Percentiles rank a stretch among this genome's conserved stretches.
Conservation (phyloP, 306 rosid genomes). For the Casuarina glauca region DNA sequence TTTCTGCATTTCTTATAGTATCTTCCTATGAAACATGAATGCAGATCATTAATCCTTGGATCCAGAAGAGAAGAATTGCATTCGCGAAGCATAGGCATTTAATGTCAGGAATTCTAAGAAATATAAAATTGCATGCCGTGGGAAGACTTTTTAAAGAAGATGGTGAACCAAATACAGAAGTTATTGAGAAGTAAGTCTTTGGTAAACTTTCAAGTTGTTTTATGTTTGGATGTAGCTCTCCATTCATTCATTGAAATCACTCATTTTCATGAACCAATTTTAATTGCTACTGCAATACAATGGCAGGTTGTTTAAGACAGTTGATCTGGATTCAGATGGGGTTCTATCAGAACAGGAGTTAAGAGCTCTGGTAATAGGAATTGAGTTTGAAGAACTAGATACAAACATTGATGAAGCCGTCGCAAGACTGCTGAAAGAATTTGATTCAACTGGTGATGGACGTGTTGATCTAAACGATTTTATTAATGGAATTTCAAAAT, state of each 20-base stretch:
- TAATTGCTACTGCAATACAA: neutral
- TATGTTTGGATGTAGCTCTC: neutral
- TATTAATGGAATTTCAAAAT: constrained; percentile 36
- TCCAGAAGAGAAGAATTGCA: constrained; percentile 45
- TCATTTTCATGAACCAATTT: neutral
- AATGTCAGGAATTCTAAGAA: constrained; percentile 40
- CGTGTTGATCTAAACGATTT: constrained; percentile 45
- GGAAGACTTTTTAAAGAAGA: constrained; percentile 38
- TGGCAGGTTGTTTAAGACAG: constrained; percentile 40
- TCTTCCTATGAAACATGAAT: neutral
- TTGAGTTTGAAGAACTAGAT: constrained; percentile 36
- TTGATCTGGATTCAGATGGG: constrained; percentile 35
- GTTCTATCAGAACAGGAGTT: constrained; percentile 27
- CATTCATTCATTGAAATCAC: neutral
- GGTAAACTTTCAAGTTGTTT: constrained; percentile 3
- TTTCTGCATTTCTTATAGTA: neutral
- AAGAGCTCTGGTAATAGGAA: constrained; percentile 40
- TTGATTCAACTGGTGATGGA: constrained; percentile 55
- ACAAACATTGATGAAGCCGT: constrained; percentile 25
- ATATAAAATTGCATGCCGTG: constrained; percentile 25
- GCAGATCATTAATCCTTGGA: constrained; percentile 44
- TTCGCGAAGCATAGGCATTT: constrained; percentile 44
- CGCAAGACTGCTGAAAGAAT: constrained; percentile 40
- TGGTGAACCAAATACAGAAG: constrained; percentile 38
- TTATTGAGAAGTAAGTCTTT: constrained; percentile 32